phyloP scores from a whole-genome alignment of 1,139 yeast genomes.

The Protomyces macrosporus region DNA sequence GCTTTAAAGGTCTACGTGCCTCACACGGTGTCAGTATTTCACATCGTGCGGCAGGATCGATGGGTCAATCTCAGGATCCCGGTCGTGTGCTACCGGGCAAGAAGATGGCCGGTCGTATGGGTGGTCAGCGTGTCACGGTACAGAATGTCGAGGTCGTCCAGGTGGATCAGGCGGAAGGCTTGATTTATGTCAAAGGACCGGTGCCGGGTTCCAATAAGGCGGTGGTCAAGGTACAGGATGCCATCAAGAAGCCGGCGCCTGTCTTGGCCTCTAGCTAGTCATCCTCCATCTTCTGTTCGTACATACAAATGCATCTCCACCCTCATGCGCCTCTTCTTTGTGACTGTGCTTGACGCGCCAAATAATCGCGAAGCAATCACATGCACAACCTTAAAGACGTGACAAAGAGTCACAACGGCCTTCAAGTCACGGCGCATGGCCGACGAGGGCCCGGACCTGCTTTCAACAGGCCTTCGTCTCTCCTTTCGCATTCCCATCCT shows the following conservation, averaged over 20 bases:
- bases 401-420: too few species aligned
- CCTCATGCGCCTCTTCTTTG: too few species aligned
- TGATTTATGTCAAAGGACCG: constrained; percentile 78
- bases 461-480: constrained; percentile 42
- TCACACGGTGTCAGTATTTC: constrained; percentile 93
- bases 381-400: too few species aligned
- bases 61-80: constrained; percentile 91
- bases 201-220: constrained; percentile 86
- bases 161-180: constrained; percentile 74
- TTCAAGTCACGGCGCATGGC: neutral
- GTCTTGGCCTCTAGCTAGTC: neutral
- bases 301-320: too few species aligned
- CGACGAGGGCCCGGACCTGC: neutral
- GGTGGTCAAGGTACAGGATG: constrained; percentile 71
- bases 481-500: constrained; percentile 44
- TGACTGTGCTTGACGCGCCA: too few species aligned
- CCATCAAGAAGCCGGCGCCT: constrained; percentile 45
- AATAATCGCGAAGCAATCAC: too few species aligned
- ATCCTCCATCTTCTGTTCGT: too few species aligned
- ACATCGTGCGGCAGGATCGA: constrained; percentile 96
- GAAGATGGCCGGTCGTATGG: constrained; percentile 98
- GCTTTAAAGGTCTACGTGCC: constrained; percentile 85
- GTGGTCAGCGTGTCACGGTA: constrained; percentile 65
- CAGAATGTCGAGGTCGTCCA: constrained; percentile 73
- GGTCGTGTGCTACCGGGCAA: constrained; percentile 95